Evolutionary conservation across 2,329 filamentous ascomycete genomes (phyloP).

Genomic region (Pseudodiploospora longispora): DNA sequence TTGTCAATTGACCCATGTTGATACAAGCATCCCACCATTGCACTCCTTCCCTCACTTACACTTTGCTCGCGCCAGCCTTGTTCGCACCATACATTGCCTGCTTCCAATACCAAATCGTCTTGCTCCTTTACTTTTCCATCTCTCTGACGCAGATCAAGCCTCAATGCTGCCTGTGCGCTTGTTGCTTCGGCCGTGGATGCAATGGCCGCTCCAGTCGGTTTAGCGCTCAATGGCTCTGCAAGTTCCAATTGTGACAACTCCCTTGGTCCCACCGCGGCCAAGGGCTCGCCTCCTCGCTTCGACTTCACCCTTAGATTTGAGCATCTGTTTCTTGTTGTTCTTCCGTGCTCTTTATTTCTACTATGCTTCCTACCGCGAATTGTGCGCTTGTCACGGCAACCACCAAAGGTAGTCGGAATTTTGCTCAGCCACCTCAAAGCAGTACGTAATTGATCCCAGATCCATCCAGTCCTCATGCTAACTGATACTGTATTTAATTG

Average conservation of each 20-base stretch:
- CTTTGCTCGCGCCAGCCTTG: no score
- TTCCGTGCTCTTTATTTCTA: neutral
- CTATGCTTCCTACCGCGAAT: neutral
- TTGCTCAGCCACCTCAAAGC: neutral
- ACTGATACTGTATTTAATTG: neutral
- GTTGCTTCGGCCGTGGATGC: neutral
- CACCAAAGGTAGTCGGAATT: neutral
- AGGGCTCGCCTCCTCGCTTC: neutral
- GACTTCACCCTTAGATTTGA: conserved; percentile 15
- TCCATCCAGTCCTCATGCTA: neutral
- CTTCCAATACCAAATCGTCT: no score
- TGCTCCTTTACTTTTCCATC: no score
- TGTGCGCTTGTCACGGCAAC: neutral
- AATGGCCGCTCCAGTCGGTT: neutral
- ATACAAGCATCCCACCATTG: no score
- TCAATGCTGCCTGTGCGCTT: neutral
- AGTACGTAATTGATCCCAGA: neutral
- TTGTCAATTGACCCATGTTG: no score
- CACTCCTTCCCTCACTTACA: no score
- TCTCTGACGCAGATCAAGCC: neutral
- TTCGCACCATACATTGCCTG: no score
- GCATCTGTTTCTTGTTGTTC: conserved; percentile 10
- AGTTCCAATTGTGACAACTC: conserved; percentile 5
- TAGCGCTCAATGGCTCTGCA: neutral
- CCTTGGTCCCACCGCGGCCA: conserved; percentile 4